Evolutionary conservation across 352 stramenopile species (phyloP).

Genomic region (Phytophthora crassamura): DNA sequence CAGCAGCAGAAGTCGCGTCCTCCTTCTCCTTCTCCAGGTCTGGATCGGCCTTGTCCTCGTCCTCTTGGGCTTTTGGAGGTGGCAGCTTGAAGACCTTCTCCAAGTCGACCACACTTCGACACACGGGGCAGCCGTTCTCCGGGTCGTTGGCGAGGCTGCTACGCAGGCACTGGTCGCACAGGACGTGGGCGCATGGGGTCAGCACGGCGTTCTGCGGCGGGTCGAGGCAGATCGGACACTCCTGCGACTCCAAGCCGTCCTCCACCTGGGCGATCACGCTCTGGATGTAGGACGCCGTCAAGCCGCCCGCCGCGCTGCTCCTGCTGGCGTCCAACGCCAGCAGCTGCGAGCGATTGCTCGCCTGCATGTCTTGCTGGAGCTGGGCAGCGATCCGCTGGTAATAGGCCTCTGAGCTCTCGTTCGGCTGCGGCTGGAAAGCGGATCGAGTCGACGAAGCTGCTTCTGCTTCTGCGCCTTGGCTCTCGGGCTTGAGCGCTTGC

Average conservation of each 20-base stretch:
- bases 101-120: slow-evolving; percentile 67
- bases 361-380: slow-evolving; percentile 58
- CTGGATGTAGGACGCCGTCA: slow-evolving; percentile 68
- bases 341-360: slow-evolving; percentile 31
- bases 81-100: slow-evolving; percentile 65
- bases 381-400: slow-evolving; percentile 64
- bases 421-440: slow-evolving; percentile 53
- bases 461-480: not conserved
- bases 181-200: slow-evolving; percentile 85
- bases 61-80: slow-evolving; percentile 22
- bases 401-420: slow-evolving; percentile 66
- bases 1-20: not conserved
- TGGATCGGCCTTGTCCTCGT: slow-evolving; percentile 1
- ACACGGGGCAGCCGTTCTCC: slow-evolving; percentile 80
- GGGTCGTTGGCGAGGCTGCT: slow-evolving; percentile 65
- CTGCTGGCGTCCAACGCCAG: slow-evolving; percentile 7
- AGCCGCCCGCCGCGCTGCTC: slow-evolving; percentile 19
- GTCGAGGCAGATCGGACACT: slow-evolving; percentile 90
- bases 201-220: slow-evolving; percentile 71
- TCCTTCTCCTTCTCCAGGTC: not conserved
- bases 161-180: slow-evolving; percentile 82
- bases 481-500: slow-evolving; percentile 35
- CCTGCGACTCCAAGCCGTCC: slow-evolving; percentile 75
- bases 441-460: slow-evolving; percentile 9
- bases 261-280: slow-evolving; percentile 83